Conservation (phyloP, 495 filamentous ascomycete species). For the Lichenothelia convexa region DNA sequence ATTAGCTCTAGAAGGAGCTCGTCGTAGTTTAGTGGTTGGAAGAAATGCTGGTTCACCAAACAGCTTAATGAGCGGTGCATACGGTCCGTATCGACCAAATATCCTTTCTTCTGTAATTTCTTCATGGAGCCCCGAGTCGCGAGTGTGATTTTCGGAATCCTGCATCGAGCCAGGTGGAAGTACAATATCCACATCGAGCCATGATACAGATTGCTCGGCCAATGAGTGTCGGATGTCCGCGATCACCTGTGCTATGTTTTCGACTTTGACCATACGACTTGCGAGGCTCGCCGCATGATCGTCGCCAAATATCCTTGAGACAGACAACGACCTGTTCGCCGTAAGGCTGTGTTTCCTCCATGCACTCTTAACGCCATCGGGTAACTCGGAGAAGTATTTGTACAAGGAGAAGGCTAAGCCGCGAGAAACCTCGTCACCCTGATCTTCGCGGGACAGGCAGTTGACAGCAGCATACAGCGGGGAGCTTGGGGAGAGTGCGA, state of each 20-base stretch:
- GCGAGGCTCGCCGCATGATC: slow-evolving; percentile 85
- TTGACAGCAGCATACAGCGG: slow-evolving; percentile 84
- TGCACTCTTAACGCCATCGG: slow-evolving; percentile 50
- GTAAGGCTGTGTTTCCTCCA: slow-evolving; percentile 18
- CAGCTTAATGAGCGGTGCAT: slow-evolving; percentile 50
- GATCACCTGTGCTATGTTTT: slow-evolving; percentile 54
- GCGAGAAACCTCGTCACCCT: slow-evolving; percentile 78
- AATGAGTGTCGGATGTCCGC: slow-evolving; percentile 50
- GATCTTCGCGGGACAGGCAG: slow-evolving; percentile 79
- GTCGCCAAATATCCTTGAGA: slow-evolving; percentile 62
- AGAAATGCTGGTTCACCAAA: slow-evolving; percentile 72
- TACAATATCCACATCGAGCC: slow-evolving; percentile 77
- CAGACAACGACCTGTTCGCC: slow-evolving; percentile 32
- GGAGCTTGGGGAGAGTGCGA: slow-evolving; percentile 85
- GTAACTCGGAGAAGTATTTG: slow-evolving; percentile 83
- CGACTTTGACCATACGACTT: slow-evolving; percentile 59
- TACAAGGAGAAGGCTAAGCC: slow-evolving; percentile 78
- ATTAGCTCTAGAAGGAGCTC: slow-evolving; percentile 73
- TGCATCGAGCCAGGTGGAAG: slow-evolving; percentile 55
- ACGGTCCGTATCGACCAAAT: slow-evolving; percentile 55
- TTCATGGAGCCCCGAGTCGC: slow-evolving; percentile 17
- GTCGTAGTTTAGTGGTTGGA: slow-evolving; percentile 69
- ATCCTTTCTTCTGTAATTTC: slow-evolving; percentile 34
- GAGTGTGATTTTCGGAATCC: slow-evolving; percentile 28
- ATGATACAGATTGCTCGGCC: slow-evolving; percentile 56